A percentile compares a stretch with the other conserved stretches of the same genome.
phyloP scores from a whole-genome alignment of 169 alveolate genomes.

The Plasmodium cynomolgi region DNA sequence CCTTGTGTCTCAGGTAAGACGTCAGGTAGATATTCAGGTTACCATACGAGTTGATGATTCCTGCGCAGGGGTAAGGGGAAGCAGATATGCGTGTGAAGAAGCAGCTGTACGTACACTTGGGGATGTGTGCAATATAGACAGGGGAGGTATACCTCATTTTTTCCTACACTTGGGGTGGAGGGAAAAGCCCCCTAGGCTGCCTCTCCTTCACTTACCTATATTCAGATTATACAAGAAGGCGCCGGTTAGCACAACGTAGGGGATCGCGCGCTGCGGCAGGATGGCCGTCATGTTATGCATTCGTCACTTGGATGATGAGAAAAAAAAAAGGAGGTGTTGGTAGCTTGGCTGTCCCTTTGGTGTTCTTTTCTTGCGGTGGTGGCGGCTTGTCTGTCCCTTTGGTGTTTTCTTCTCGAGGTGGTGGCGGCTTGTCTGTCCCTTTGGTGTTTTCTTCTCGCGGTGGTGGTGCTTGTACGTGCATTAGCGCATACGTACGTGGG shows the following conservation, averaged over 20 bases:
- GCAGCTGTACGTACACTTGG: background rate
- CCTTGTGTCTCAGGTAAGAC: slow-evolving; percentile 57
- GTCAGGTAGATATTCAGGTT: slow-evolving; percentile 59
- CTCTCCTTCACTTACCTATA: slow-evolving; percentile 16
- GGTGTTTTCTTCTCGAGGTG: too few species aligned
- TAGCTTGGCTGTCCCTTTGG: background rate
- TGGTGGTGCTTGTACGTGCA: background rate
- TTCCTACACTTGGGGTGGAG: background rate
- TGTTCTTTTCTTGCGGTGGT: background rate
- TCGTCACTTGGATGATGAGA: background rate
- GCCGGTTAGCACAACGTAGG: slow-evolving; percentile 50
- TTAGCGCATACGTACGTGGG: background rate
- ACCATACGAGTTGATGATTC: slow-evolving; percentile 65
- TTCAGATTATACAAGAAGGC: slow-evolving; percentile 59
- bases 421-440: background rate
- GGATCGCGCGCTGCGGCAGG: slow-evolving; percentile 10
- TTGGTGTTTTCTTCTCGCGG: background rate
- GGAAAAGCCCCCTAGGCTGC: background rate
- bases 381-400: too few species aligned
- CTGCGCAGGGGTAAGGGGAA: background rate
- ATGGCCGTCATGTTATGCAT: background rate
- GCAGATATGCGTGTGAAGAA: background rate
- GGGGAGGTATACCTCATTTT: too few species aligned
- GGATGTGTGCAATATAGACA: background rate
- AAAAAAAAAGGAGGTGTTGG: background rate